Evolutionary conservation across 352 stramenopile species (phyloP), one percentile per base, ranked within the genome.

Genomic region (Phytophthora hybrid): DNA sequence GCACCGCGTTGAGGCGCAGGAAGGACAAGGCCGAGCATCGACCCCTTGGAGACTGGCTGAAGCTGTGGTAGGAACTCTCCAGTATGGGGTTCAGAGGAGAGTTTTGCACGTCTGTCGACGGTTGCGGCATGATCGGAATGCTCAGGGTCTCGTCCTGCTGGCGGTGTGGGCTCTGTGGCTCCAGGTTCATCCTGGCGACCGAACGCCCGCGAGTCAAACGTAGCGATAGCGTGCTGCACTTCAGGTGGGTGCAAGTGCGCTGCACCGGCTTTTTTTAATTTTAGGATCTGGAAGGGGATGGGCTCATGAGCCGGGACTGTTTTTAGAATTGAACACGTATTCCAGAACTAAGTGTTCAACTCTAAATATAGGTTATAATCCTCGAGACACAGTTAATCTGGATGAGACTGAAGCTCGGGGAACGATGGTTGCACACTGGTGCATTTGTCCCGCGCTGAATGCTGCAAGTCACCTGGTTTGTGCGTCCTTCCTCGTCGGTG

Each of bases 1-100:
- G 88, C 64, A 91, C 82, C 34, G 71, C 78, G 65, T 95, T 95
- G 31, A 74, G 57, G 5, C 59, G 66, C 9, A 84, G 63, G 62
- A 84, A 84, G 23, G 34, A 10, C 34, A 44, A 44, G 34, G 56
- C 29, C 10, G 46, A 32, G 10, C 70, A 78, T 37, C 53, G 46
- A 64, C 62, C 61, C 6, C 53, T 58, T 19, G 6, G 51, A 13
- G n/a, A 23, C 59, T 26, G 63, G 23, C 19, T 29, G 32, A 63
- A 37, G 16, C 55, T 44, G 49, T 76, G 59, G 32, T 64, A 76
- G 21, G 61, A 67, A 46, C 52, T 73, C 61, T 46, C 23, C 0
- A 70, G 62, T 26, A 26, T 26, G 23, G 23, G 23, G 23, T 26
- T 26, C 23, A 26, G 23, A 21, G 68, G 73, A 58, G 73, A 79